A percentile compares a stretch with the other conserved stretches of the same genome.
These are phyloP conservation scores for Mycosphaerelloides madeirae DNA, from an alignment of 2,329 filamentous ascomycete genomes.

Conservation along the genomic window DNA sequence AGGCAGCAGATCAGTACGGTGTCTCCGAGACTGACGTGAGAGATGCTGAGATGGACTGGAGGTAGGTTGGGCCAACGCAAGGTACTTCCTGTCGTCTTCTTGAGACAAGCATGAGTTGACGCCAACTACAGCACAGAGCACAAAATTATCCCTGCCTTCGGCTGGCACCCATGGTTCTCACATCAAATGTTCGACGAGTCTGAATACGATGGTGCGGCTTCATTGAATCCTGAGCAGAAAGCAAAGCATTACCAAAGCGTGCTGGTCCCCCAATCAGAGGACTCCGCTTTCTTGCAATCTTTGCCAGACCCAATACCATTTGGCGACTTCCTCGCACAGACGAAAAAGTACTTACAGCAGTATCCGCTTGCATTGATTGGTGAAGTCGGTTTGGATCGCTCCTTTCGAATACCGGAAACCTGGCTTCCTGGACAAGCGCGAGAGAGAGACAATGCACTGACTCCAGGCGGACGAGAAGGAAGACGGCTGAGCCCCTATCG, in stretches of 20 bases:
- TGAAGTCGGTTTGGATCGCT: constrained; percentile 73
- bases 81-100: constrained; percentile 8
- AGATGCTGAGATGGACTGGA: constrained; percentile 24
- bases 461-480: constrained; percentile 67
- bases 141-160: constrained; percentile 66
- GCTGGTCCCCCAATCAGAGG: constrained; percentile 53
- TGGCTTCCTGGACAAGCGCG: constrained; percentile 44
- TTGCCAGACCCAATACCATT: constrained; percentile 60
- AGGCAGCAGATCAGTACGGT: constrained; percentile 54
- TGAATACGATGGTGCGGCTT: constrained; percentile 28
- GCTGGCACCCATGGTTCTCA: constrained; percentile 85
- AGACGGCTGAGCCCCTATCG: constrained; percentile 62
- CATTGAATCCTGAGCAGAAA: constrained; percentile 41
- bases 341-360: constrained; percentile 50
- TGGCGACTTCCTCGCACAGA: constrained; percentile 54
- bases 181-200: constrained; percentile 66
- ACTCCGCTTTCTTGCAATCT: constrained; percentile 44
- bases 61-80: constrained; percentile 25
- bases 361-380: constrained; percentile 66
- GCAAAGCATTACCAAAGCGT: constrained; percentile 63
- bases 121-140: constrained; percentile 27
- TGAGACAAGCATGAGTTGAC: neutral
- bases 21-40: constrained; percentile 32
- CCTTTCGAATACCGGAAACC: constrained; percentile 65
- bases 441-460: constrained; percentile 49